A percentile compares a stretch with the other conserved stretches of the same genome.
These are phyloP conservation scores for Alloteropsis angusta DNA, from an alignment of 202 grass and related monocot genomes.

Conservation along the genomic window DNA sequence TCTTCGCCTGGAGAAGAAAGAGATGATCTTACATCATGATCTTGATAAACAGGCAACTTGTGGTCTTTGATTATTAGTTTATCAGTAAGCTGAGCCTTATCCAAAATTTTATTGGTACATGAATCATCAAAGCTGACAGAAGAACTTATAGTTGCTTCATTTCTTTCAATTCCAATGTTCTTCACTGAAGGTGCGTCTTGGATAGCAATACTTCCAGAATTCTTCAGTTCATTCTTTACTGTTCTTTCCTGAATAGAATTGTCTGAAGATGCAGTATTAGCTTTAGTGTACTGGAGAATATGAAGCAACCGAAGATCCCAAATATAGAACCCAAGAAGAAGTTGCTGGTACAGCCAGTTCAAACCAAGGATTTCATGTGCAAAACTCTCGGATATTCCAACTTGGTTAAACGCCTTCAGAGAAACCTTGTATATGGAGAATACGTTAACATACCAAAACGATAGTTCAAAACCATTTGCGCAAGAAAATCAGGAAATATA, in stretches of 20 bases:
- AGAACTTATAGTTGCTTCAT: slow-evolving; percentile 5
- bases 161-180: slow-evolving; percentile 18
- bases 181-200: not conserved
- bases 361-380: slow-evolving; percentile 55
- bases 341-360: slow-evolving; percentile 78
- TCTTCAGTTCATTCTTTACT: slow-evolving; percentile 17
- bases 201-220: not conserved
- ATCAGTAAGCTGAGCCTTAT: slow-evolving; percentile 18
- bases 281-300: slow-evolving; percentile 40
- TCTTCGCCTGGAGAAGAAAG: slow-evolving; percentile 17
- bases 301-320: slow-evolving; percentile 71
- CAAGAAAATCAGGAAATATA: not conserved
- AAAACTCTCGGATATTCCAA: slow-evolving; percentile 16
- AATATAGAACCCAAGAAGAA: slow-evolving; percentile 70
- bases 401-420: slow-evolving; percentile 33
- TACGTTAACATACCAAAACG: slow-evolving; percentile 5
- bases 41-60: not conserved
- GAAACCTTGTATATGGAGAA: slow-evolving; percentile 36
- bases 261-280: slow-evolving; percentile 11
- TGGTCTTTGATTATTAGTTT: slow-evolving; percentile 32
- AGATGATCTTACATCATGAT: slow-evolving; percentile 10
- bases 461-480: not conserved
- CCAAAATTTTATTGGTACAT: not conserved
- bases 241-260: slow-evolving; percentile 11
- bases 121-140: not conserved